Evolutionary conservation across 495 filamentous ascomycete genomes (phyloP).

Genomic region (Xylaria curta): DNA sequence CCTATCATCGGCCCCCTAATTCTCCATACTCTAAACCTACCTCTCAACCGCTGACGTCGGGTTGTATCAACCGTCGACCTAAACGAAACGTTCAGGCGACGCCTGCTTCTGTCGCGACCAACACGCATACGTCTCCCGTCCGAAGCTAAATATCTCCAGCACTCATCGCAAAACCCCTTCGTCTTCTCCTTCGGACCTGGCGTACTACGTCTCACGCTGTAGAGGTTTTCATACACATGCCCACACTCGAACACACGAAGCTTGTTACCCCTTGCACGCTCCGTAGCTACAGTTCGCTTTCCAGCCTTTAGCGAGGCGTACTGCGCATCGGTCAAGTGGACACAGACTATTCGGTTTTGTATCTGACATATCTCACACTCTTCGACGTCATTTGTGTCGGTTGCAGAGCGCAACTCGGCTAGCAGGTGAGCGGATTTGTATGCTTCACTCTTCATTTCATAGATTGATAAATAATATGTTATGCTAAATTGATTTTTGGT

Average conservation of each 20-base stretch:
- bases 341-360: background rate
- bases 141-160: conserved; percentile 13
- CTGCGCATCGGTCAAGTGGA: background rate
- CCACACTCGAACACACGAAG: conserved; percentile 19
- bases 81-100: background rate
- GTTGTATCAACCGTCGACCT: background rate
- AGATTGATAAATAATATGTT: background rate
- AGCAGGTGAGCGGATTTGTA: background rate
- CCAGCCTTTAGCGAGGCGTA: conserved; percentile 8
- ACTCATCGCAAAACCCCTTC: conserved; percentile 2
- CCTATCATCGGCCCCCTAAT: background rate
- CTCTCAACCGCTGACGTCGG: background rate
- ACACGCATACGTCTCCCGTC: conserved; percentile 3
- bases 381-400: background rate
- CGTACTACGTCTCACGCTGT: background rate
- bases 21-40: background rate
- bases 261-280: background rate
- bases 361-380: background rate
- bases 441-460: background rate
- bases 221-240: background rate
- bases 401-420: background rate
- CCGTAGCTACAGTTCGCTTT: background rate
- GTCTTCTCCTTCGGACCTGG: conserved; percentile 1
- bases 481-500: background rate
- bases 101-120: background rate